phyloP scores from a whole-genome alignment of 306 rosid species.

The Cucurbita ficifolia region DNA sequence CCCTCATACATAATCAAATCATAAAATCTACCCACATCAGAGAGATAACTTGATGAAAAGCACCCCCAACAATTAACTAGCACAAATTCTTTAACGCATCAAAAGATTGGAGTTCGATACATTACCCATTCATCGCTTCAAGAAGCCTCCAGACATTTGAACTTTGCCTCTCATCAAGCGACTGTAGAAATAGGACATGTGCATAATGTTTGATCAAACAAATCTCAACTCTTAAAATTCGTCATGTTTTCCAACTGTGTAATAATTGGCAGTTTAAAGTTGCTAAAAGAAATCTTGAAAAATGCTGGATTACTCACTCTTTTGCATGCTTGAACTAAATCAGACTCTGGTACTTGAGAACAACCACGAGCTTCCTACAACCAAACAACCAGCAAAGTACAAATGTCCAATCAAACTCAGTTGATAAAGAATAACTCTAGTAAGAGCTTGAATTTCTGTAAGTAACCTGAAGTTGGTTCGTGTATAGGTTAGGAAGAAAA shows the following conservation, averaged over 20 bases:
- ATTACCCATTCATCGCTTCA: conserved; percentile 77
- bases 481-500: not conserved
- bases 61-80: not conserved
- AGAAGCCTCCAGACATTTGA: conserved; percentile 81
- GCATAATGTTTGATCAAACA: conserved; percentile 10
- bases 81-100: not conserved
- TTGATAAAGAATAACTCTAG: not conserved
- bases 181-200: conserved; percentile 32
- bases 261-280: not conserved
- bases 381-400: conserved; percentile 15
- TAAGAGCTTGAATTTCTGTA: not conserved
- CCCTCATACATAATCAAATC: not conserved
- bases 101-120: not conserved
- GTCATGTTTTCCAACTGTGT: not conserved
- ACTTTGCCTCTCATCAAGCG: conserved; percentile 73
- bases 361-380: conserved; percentile 68
- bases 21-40: not conserved
- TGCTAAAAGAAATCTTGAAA: not conserved
- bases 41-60: not conserved
- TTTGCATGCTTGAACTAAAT: conserved; percentile 75
- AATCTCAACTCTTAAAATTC: conserved; percentile 9
- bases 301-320: conserved; percentile 44
- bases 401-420: conserved; percentile 10
- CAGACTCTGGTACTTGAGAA: conserved; percentile 52
- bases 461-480: not conserved